These are phyloP conservation scores for Deakozyma indianensis DNA, from an alignment of 805 yeast genomes.

Conservation along the genomic window DNA sequence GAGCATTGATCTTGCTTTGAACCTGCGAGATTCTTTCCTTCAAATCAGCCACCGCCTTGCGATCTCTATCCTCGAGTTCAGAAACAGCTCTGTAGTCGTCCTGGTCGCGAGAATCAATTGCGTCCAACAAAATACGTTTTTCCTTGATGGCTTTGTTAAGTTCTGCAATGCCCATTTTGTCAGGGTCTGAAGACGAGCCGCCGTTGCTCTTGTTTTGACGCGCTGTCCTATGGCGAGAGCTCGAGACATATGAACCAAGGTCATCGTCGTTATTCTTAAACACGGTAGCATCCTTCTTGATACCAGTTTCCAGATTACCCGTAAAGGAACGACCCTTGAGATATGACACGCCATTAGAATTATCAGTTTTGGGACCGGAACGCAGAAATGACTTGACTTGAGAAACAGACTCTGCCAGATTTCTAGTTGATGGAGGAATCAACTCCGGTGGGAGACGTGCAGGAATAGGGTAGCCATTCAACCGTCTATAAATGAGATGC, in stretches of 20 bases:
- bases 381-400: conserved; percentile 55
- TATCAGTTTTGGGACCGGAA: conserved; percentile 6
- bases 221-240: conserved; percentile 41
- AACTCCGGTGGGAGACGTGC: conserved; percentile 71
- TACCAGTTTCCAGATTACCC: conserved; percentile 14
- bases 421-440: conserved; percentile 71
- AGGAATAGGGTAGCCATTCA: conserved; percentile 84
- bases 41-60: conserved; percentile 46
- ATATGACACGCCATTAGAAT: conserved; percentile 17
- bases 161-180: conserved; percentile 29
- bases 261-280: conserved; percentile 64
- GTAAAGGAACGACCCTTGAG: conserved; percentile 21
- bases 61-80: conserved; percentile 24
- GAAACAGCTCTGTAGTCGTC: conserved; percentile 24
- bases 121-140: conserved; percentile 54
- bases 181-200: conserved; percentile 2
- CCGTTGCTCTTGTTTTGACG: conserved; percentile 2
- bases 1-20: conserved; percentile 24
- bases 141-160: conserved; percentile 56
- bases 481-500: conserved; percentile 85
- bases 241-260: conserved; percentile 44
- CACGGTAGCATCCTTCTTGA: conserved; percentile 34
- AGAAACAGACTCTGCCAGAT: conserved; percentile 55
- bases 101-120: conserved; percentile 49
- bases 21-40: conserved; percentile 41